phyloP scores from a whole-genome alignment of 2,329 filamentous ascomycete genomes.

The Escovopsis sp. region DNA sequence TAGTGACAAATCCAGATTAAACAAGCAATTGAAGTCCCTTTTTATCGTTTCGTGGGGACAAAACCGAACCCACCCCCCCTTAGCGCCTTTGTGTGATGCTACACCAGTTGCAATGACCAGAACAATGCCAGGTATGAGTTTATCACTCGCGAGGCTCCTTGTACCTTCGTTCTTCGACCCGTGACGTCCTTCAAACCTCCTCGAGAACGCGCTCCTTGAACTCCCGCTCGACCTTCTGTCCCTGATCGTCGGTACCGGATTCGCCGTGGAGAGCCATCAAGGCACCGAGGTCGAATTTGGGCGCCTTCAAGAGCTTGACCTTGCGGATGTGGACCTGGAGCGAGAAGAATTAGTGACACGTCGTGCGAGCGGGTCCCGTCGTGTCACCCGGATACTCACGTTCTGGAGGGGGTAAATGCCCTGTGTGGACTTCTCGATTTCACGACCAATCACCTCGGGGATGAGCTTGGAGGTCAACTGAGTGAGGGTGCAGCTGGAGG shows the following conservation, averaged over 20 bases:
- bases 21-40: conserved; percentile 14
- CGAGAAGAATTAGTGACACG: conserved; percentile 6
- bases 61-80: conserved; percentile 24
- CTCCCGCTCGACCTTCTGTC: conserved; percentile 97
- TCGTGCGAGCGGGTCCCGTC: background rate
- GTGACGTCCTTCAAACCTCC: conserved; percentile 57
- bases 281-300: conserved; percentile 97
- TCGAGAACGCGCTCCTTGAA: conserved; percentile 98
- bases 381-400: conserved; percentile 39
- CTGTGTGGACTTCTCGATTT: conserved; percentile 99
- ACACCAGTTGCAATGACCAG: conserved; percentile 30
- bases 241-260: conserved; percentile 87
- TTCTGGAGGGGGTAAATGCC: conserved; percentile 99
- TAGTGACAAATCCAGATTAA: conserved; percentile 1
- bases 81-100: conserved; percentile 24
- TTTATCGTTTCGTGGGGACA: conserved; percentile 24
- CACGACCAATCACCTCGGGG: conserved; percentile 96
- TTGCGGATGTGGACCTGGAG: conserved; percentile 95
- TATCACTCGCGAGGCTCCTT: conserved; percentile 18
- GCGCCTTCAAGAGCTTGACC: conserved; percentile 97
- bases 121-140: conserved; percentile 24
- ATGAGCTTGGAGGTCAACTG: conserved; percentile 98
- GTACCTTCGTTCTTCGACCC: conserved; percentile 17
- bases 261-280: conserved; percentile 96
- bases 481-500: conserved; percentile 80